Percentiles rank a stretch among this genome's conserved stretches.
Evolutionary conservation across 306 rosid genomes (phyloP).

Genomic region (Trifolium dubium): DNA sequence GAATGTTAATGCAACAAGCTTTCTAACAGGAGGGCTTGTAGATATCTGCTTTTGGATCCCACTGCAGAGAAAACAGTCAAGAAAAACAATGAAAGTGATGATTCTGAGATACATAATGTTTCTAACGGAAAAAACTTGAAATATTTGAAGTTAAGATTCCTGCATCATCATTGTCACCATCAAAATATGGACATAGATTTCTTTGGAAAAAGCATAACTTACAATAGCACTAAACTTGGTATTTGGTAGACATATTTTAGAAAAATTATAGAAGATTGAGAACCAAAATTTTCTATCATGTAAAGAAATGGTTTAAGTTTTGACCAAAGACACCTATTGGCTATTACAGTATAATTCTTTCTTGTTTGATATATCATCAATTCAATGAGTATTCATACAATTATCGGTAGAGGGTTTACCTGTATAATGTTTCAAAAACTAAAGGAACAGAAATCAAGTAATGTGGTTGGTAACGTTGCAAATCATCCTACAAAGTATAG

Average conservation of each 20-base stretch:
- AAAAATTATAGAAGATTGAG: background rate
- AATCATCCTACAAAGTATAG: conserved; percentile 62
- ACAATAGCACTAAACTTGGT: background rate
- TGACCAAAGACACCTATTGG: background rate
- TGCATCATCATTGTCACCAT: background rate
- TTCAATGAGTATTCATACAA: conserved; percentile 28
- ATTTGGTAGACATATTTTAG: background rate
- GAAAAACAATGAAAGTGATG: conserved; percentile 12
- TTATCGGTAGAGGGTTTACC: conserved; percentile 50
- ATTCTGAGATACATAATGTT: background rate
- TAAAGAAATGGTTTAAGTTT: background rate
- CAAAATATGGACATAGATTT: conserved; percentile 18
- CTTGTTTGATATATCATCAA: conserved; percentile 11
- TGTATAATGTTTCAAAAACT: conserved; percentile 90
- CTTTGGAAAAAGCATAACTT: conserved; percentile 9
- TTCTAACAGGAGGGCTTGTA: conserved; percentile 61
- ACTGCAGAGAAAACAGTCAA: conserved; percentile 51
- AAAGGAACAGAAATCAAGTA: conserved; percentile 87
- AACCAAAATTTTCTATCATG: background rate
- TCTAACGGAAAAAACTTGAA: conserved; percentile 27
- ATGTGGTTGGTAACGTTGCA: conserved; percentile 74
- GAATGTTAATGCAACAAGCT: conserved; percentile 79
- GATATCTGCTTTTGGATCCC: conserved; percentile 92
- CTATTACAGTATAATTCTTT: background rate
- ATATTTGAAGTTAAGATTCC: background rate